Conservation (phyloP, 2,329 filamentous ascomycete genomes). For the Venturia nashicola region DNA sequence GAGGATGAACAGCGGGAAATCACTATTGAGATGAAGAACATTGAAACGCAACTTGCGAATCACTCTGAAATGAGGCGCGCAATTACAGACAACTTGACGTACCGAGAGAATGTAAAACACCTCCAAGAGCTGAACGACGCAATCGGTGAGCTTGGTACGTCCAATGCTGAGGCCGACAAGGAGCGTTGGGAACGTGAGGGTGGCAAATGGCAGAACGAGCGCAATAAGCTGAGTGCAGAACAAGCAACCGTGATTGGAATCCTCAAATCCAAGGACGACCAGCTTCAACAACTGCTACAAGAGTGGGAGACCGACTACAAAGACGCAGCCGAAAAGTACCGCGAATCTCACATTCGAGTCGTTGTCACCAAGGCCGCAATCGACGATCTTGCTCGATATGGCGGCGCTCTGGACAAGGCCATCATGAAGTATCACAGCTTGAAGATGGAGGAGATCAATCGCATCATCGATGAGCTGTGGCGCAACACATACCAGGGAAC, state of each 20-base stretch:
- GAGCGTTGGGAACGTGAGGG: slow-evolving; percentile 61
- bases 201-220: slow-evolving; percentile 50
- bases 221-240: slow-evolving; percentile 59
- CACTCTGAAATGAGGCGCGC: slow-evolving; percentile 74
- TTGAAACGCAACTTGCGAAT: slow-evolving; percentile 65
- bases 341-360: slow-evolving; percentile 78
- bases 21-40: slow-evolving; percentile 59
- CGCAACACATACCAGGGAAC: slow-evolving; percentile 92
- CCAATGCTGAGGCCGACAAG: slow-evolving; percentile 75
- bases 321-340: slow-evolving; percentile 67
- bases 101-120: slow-evolving; percentile 60
- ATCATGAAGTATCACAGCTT: slow-evolving; percentile 94
- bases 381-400: slow-evolving; percentile 76
- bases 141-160: slow-evolving; percentile 61
- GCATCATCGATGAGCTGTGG: slow-evolving; percentile 93
- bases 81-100: slow-evolving; percentile 79
- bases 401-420: slow-evolving; percentile 77
- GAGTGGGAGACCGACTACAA: slow-evolving; percentile 85
- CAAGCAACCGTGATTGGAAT: slow-evolving; percentile 62
- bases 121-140: slow-evolving; percentile 56
- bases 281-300: slow-evolving; percentile 56
- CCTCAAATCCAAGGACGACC: slow-evolving; percentile 74
- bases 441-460: slow-evolving; percentile 98
- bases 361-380: slow-evolving; percentile 87
- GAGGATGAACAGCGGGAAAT: slow-evolving; percentile 58